Evolutionary conservation across 1,139 yeast species (phyloP).

Genomic region (Meyerozyma athensensis): DNA sequence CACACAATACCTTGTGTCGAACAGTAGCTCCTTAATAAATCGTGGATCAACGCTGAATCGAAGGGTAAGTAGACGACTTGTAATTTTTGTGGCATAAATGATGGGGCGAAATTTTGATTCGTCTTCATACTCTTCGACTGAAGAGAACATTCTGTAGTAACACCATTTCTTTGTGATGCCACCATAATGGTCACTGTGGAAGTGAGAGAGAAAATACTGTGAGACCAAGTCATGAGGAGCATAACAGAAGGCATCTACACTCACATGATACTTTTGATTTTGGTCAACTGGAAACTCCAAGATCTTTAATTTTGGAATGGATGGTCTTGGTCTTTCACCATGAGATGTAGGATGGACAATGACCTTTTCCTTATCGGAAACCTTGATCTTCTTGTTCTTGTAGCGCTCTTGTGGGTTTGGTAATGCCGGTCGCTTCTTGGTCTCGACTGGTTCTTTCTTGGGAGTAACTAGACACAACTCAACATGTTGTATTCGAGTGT

Average conservation of each 20-base stretch:
- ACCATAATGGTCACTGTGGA: constrained; percentile 91
- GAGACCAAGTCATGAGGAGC: constrained; percentile 41
- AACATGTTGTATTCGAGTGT: constrained; percentile 2
- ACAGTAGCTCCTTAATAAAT: constrained; percentile 44
- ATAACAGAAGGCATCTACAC: constrained; percentile 69
- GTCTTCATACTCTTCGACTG: constrained; percentile 23
- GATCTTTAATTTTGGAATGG: constrained; percentile 54
- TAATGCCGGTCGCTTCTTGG: not conserved
- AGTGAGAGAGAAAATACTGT: constrained; percentile 69
- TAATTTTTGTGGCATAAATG: constrained; percentile 68
- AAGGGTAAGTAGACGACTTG: constrained; percentile 51
- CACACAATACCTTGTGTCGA: constrained; percentile 35
- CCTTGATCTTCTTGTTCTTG: not conserved
- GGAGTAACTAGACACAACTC: constrained; percentile 1
- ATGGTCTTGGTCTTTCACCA: constrained; percentile 20
- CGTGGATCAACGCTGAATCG: constrained; percentile 53
- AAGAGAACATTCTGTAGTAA: constrained; percentile 34
- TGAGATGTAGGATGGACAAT: constrained; percentile 22
- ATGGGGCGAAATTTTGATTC: constrained; percentile 40
- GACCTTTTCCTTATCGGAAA: constrained; percentile 8
- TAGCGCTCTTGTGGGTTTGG: not conserved
- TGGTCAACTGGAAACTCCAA: constrained; percentile 34
- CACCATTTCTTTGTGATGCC: constrained; percentile 79
- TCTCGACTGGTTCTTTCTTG: not conserved
- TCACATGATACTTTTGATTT: constrained; percentile 26